Evolutionary conservation across 305 asterid genomes (phyloP).

Genomic region (Solanum hybrid): DNA sequence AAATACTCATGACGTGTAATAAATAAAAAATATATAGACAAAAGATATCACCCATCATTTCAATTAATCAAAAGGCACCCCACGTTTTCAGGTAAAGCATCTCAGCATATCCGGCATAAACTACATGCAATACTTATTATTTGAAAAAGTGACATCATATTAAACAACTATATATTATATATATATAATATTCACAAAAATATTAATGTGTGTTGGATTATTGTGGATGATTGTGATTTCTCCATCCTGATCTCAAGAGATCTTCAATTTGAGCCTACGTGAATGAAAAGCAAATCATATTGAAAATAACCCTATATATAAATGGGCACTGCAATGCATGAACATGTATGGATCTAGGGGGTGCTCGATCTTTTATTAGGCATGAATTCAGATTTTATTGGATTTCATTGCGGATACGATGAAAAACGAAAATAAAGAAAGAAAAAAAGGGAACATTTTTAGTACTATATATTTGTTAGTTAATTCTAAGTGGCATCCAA

Average conservation of each 20-base stretch:
- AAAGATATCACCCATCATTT: conserved; percentile 15
- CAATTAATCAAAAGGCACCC: conserved; percentile 27
- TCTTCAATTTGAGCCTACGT: neutral
- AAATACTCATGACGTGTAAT: neutral
- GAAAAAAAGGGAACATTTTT: neutral
- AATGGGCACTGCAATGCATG: neutral
- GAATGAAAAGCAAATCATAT: neutral
- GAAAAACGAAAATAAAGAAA: neutral
- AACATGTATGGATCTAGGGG: neutral
- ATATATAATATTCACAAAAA: neutral
- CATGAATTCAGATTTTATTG: neutral
- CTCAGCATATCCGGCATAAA: neutral
- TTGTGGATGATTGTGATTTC: neutral
- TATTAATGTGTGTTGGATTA: neutral
- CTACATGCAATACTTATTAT: neutral
- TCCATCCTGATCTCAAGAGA: neutral
- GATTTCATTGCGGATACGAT: neutral
- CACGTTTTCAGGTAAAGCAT: conserved; percentile 31
- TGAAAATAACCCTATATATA: neutral
- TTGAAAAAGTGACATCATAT: neutral
- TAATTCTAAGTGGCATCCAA: neutral
- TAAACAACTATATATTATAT: neutral
- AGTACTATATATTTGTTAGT: conserved; percentile 14
- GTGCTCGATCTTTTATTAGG: too few relatives aligned
- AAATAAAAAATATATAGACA: neutral